Base-by-base conservation (phyloP, 352 stramenopile genomes). In the Phytophthora boehmeriae region DNA sequence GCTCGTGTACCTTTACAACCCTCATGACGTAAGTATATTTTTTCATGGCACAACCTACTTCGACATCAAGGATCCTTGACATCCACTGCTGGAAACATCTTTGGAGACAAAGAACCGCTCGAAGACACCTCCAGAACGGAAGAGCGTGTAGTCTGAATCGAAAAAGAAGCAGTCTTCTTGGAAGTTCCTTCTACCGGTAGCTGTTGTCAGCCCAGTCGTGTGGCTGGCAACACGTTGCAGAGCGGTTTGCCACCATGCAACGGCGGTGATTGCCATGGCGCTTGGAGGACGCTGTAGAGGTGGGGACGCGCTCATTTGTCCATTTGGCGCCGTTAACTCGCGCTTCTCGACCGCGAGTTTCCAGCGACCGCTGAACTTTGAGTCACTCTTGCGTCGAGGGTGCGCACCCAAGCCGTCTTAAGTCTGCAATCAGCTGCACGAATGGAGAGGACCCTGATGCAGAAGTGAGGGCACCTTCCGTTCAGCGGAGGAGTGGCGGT, bases 371-470 rank as follows among this genome's bases (percentile, higher is more conserved):
- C 67, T 75, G 57, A 34, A 68, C 67, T 63, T 61, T 27, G 32
- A 54, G 68, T 54, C 53, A 66, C 57, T 17, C 25, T 30, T 30
- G 25, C 25, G 25, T 30, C 25, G 11, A 41, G 54, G 61, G 46
- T 69, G 54, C 49, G 59, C 54, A 66, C 65, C 59, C 50, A 61
- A 13, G n/a, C 42, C 43, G n/a, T 48, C 42, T 62, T 71, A 68
- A 71, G 62, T 75, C 67, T 11, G 28, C 44, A 71, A 57, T 75
- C 67, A 8, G 28, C 44, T 38, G 44, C 3, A 35, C 36, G 25
- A 28, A 27, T 22, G 32, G 27, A 51, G 55, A 50, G 57, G 56
- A 52, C 51, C 51, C 46, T 19, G 4, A 32, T 58, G 50, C 49
- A 59, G 50, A 59, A 52, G 49, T 49, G 25, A 36, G 39, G 27